phyloP scores from a whole-genome alignment of 805 yeast species.

The Metschnikowia noctiluminum region DNA sequence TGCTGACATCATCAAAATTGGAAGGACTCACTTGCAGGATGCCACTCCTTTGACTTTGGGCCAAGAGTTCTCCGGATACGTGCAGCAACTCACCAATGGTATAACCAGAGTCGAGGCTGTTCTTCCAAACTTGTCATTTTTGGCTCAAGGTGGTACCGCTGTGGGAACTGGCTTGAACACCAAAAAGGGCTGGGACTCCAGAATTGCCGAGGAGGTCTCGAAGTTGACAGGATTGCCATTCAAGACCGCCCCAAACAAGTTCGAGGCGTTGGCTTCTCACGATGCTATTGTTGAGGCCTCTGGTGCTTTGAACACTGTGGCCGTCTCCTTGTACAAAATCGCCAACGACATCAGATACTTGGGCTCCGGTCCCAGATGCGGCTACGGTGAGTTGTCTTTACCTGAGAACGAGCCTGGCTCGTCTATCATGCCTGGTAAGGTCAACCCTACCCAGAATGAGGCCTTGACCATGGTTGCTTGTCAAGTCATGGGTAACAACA shows the following conservation, averaged over 20 bases:
- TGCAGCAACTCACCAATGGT: constrained; percentile 88
- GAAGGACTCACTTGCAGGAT: constrained; percentile 98
- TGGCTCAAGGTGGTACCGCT: constrained; percentile 99
- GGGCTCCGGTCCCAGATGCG: constrained; percentile 99
- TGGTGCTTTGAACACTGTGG: constrained; percentile 94
- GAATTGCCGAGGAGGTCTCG: constrained; percentile 83
- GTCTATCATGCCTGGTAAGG: constrained; percentile 99
- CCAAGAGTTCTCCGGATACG: constrained; percentile 97
- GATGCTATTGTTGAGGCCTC: constrained; percentile 98
- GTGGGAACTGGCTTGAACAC: constrained; percentile 99
- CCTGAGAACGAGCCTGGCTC: constrained; percentile 99
- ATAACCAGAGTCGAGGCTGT: constrained; percentile 77
- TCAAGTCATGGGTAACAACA: constrained; percentile 96
- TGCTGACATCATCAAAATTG: constrained; percentile 88
- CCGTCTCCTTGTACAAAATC: constrained; percentile 89
- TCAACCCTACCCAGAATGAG: constrained; percentile 98
- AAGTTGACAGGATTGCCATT: constrained; percentile 85
- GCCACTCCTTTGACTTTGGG: constrained; percentile 98
- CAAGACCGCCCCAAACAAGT: constrained; percentile 96
- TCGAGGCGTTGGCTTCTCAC: constrained; percentile 98
- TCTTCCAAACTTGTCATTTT: constrained; percentile 69
- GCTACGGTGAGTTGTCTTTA: constrained; percentile 90
- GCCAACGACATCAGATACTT: constrained; percentile 97
- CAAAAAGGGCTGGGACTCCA: constrained; percentile 80
- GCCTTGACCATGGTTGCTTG: constrained; percentile 97